Base-by-base conservation (phyloP, 495 filamentous ascomycete species). In the Hyaloscypha finlandica region DNA sequence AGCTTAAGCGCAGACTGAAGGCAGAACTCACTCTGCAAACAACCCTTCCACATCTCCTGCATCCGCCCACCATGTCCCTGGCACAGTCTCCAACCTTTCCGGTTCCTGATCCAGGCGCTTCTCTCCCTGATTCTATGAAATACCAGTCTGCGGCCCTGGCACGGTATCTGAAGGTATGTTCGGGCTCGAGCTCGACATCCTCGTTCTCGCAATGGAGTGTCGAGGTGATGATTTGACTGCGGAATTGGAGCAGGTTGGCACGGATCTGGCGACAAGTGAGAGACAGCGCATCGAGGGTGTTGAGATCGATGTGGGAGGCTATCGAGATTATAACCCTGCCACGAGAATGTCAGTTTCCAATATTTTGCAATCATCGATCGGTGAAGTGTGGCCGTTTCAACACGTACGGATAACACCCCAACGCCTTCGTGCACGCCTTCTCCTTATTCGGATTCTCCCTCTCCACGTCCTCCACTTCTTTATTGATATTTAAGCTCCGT, bases 361-460 rank as follows among this genome's bases (percentile, higher is more conserved):
- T 16, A 54, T 37, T 63, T 54, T 42, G 22, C 16, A 35, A 42
- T 25, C 58, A 51, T 37, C 19, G 16, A 31, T 16, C 16, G 33
- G 45, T 31, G 37, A 8, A 54, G 45, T 8, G 29, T 56, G 22
- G 9, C 35, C 56, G 14, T 67, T 62, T 67, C 19, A 56, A 59
- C 35, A 48, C 82, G 70, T 83, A 97, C 93, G 93, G 93, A 84
- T 97, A 97, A 80, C 92, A 95, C 70, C 88, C 88, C 78, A 97
- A 81, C 69, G 91, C 89, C 73, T 86, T 84, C 35, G 92, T 90
- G 80, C 94, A 89, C 63, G 82, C 81, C 78, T 87, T 90, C 72
- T 62, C 54, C 22, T 82, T 75, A 74, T 92, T 94, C 54, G 81
- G 85, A 78, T 86, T 87, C 59, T 84, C 80, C 72, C 81, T 80